A percentile compares a stretch with the other conserved stretches of the same genome.
phyloP scores from a whole-genome alignment of 169 alveolate genomes.

The Cryptosporidium sp. region DNA sequence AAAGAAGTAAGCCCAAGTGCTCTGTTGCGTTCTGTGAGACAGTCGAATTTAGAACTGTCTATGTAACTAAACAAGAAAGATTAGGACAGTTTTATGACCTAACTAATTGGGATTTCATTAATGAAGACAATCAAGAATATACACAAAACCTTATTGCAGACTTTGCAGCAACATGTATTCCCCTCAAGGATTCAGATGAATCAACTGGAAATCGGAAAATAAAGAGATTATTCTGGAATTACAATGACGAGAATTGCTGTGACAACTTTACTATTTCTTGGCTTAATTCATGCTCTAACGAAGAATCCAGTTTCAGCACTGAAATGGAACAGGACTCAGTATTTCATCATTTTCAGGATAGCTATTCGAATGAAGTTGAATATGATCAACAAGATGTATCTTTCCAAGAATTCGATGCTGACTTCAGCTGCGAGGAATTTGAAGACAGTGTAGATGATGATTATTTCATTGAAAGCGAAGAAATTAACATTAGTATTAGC shows the following conservation, averaged over 20 bases:
- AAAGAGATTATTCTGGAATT: conserved; percentile 61
- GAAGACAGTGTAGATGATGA: conserved; percentile 7
- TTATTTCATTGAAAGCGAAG: conserved; percentile 34
- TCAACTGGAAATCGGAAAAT: conserved; percentile 31
- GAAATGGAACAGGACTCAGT: conserved; percentile 23
- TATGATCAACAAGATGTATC: conserved; percentile 6
- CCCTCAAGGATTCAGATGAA: conserved; percentile 65
- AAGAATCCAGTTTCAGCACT: conserved; percentile 7
- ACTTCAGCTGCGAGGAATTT: conserved; percentile 16
- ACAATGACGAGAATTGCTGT: conserved; percentile 12
- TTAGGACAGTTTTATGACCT: conserved; percentile 67
- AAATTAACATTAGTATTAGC: conserved; percentile 9
- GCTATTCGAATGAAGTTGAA: not conserved
- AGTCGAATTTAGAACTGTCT: conserved; percentile 64
- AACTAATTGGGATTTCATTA: conserved; percentile 11
- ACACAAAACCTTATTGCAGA: conserved; percentile 47
- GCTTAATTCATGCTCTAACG: conserved; percentile 37
- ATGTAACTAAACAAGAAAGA: conserved; percentile 64
- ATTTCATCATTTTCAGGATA: conserved; percentile 20
- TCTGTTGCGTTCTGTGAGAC: conserved; percentile 75
- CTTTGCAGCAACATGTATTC: conserved; percentile 69
- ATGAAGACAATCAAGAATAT: conserved; percentile 43
- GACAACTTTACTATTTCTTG: conserved; percentile 60
- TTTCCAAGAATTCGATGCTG: conserved; percentile 1
- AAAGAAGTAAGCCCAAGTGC: conserved; percentile 25